These are phyloP conservation scores for Penicillium carneum DNA, from an alignment of 2,329 filamentous ascomycete species.

Conservation along the genomic window DNA sequence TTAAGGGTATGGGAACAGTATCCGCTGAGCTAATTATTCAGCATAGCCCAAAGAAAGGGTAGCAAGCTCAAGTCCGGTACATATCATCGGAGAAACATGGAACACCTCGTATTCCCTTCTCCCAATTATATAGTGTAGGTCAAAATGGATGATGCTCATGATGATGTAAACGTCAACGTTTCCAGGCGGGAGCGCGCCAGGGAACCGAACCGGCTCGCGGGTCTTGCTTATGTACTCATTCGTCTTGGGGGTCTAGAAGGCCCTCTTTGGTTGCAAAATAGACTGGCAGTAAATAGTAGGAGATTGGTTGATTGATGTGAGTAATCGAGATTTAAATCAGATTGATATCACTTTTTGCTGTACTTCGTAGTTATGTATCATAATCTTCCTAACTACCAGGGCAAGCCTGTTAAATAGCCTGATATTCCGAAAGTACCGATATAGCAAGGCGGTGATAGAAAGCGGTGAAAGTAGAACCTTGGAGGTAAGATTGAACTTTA, in stretches of 20 bases:
- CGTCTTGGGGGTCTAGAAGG: neutral
- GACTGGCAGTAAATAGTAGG: neutral
- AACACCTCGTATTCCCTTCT: neutral
- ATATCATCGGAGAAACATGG: neutral
- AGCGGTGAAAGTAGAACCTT: neutral
- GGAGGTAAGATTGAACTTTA: neutral
- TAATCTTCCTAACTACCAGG: neutral
- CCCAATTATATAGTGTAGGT: constrained; percentile 6
- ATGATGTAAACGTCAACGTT: constrained; percentile 35
- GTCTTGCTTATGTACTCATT: constrained; percentile 30
- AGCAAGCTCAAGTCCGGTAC: neutral
- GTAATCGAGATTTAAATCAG: no score
- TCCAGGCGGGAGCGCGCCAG: constrained; percentile 26
- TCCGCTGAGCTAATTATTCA: neutral
- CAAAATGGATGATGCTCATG: constrained; percentile 37
- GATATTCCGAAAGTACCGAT: neutral
- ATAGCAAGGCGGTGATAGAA: constrained; percentile 9
- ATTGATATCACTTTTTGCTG: neutral
- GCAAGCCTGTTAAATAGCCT: neutral
- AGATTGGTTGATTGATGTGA: neutral
- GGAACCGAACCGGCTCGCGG: constrained; percentile 21
- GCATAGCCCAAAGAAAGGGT: neutral
- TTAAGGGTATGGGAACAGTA: neutral
- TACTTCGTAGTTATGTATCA: neutral
- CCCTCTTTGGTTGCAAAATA: neutral